Base-by-base conservation (phyloP, 495 filamentous ascomycete genomes). In the Hypoxylon trugodes region DNA sequence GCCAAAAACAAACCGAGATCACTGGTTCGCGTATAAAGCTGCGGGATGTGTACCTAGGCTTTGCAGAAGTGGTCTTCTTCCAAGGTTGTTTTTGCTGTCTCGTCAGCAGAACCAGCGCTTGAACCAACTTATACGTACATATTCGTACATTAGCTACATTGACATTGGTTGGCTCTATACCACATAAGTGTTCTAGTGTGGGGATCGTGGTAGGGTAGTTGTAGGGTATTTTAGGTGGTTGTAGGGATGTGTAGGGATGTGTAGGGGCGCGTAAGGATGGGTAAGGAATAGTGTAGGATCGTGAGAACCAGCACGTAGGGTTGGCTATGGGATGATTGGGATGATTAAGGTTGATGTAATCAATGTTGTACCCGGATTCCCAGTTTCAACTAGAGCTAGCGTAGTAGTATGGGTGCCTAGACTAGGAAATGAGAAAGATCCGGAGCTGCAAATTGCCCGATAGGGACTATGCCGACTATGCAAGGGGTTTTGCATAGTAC, bases 371-470 rank as follows among this genome's bases (percentile, higher is more conserved):
- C 58, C 52, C 35, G 57, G 37, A 53, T 57, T n/a, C 57, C 58
- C 35, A 41, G 52, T 61, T 61, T 67, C 58, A 53, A 67, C 38
- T 67, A 56, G 30, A 58, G 33, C 50, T 60, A 66, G 49, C 26
- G 54, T 54, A 49, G 59, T 33, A 63, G 25, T 21, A 50, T 40
- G 45, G 51, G n/a, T 26, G 41, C 56, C 51, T 61, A 66, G 45
- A 57, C 48, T 38, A 51, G 49, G 50, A 51, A 60, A 32, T 48
- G 35, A 42, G 19, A 67, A 57, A 49, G 64, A 60, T 67, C 64
- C 50, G 64, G 61, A 37, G 25, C 38, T 61, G 58, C 47, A 67
- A 41, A 25, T 67, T 67, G 33, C 57, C 51, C 46, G 64, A 67
- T 53, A 54, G 45, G 58, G 64, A n/a, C n/a, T n/a, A n/a, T n/a